phyloP scores from a whole-genome alignment of 352 stramenopile genomes.

The Stramenopiles sp. region DNA sequence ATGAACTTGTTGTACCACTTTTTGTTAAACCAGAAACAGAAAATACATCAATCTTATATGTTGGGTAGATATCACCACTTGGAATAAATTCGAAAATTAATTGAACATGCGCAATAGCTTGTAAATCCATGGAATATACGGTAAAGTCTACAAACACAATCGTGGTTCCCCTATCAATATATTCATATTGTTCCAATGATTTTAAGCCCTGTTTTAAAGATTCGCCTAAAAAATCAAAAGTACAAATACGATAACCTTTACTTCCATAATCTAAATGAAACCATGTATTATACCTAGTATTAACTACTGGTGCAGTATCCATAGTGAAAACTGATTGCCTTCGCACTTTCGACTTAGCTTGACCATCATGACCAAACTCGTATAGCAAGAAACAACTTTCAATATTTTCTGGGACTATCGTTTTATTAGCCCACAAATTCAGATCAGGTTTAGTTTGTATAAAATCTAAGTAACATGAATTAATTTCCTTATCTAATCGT shows the following conservation, averaged over 20 bases:
- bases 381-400: neutral
- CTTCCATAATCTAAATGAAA: constrained; percentile 4
- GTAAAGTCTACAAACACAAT: neutral
- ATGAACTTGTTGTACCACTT: neutral
- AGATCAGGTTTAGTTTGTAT: too few relatives aligned
- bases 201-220: neutral
- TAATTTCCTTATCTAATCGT: too few relatives aligned
- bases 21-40: neutral
- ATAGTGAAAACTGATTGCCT: too few relatives aligned
- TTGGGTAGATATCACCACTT: neutral
- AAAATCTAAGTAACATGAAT: too few relatives aligned
- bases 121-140: neutral
- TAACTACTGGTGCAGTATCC: neutral
- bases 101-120: neutral
- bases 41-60: neutral
- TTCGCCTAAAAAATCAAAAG: neutral
- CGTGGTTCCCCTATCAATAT: neutral
- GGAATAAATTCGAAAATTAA: neutral
- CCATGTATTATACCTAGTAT: neutral
- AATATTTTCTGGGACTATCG: neutral
- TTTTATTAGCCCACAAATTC: neutral
- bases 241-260: neutral
- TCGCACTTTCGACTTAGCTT: too few relatives aligned
- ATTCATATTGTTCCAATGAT: neutral
- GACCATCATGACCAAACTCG: too few relatives aligned